Base-by-base conservation (phyloP, 2,329 filamentous ascomycete genomes). In the Bipolaris bicolor region DNA sequence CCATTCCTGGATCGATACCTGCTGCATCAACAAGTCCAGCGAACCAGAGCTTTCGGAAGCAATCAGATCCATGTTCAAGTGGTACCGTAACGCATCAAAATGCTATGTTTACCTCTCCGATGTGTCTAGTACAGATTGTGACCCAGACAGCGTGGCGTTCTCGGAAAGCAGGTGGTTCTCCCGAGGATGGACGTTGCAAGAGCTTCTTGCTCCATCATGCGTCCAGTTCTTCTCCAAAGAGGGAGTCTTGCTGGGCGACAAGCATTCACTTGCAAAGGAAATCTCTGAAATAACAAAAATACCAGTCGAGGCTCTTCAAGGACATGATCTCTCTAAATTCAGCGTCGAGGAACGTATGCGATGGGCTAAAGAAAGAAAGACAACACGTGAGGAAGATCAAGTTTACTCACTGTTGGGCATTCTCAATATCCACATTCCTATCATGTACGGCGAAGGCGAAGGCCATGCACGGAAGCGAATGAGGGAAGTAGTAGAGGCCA, bases 151-250 rank as follows among this genome's bases (percentile, higher is more conserved):
- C 10, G 10, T 46, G 16, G 31, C 51, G 7, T 55, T 58, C 37
- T 45, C 37, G 18, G 39, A 55, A 43, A 60, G 53, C 24, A 52
- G 49, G 18, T 63, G 61, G 61, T 61, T 63, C 18, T 33, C 24
- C 2, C 24, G 26, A 33, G 43, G 26, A 18, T 45, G 43, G 43
- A 45, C 43, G 16, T 11, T 63, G 4, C 60, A 63, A 45, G 60
- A 63, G 24, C 58, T 63, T 39, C 46, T 66, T 47, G 65, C 65
- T 46, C 62, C 65, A 3, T 18, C 22, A 16, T 55, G 49, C 3
- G 63, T 68, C 10, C 20, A 53, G 10, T 68, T 68, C 44, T 68
- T 57, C n/a, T 58, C 63, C 10, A 48, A 15, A 26, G 52, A 62
- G 15, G 53, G 54, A 37, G 34, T 24, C 2, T 49, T 24, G 4